Evolutionary conservation across 2,329 filamentous ascomycete genomes (phyloP), one percentile per base, ranked within the genome.

Genomic region (Fusarium pseudograminearum): DNA sequence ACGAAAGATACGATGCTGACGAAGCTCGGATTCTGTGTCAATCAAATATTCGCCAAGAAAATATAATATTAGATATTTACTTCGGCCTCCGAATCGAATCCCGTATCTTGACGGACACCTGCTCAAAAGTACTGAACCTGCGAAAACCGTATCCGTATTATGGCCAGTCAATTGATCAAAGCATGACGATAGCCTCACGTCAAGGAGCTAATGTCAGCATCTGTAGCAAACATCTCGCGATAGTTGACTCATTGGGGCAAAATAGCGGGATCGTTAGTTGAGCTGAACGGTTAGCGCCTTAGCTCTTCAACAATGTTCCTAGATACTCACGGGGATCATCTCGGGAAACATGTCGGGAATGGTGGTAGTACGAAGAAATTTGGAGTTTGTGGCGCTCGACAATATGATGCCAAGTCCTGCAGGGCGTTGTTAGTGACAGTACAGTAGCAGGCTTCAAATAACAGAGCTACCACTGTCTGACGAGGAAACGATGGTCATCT

Each of bases 331-430:
- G 64, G 44, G 64, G 18, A 54, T 20, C 20, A 12, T n/a, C 14
- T 50, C 66, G 66, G 66, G 61, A 47, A 57, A 20, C 42, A 6
- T 51, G 18, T 67, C 66, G 66, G 66, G 51, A 31, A 69, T 10
- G 22, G 16, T 5, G 18, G 46, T 52, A 28, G 28, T 20, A 46
- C 56, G 18, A 24, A n/a, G 14, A 12, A 26, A 14, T 12, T 11
- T 5, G 22, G n/a, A 5, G 15, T 7, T 15, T n/a, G 34, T 47
- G 40, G 47, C 26, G 47, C 11, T 44, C 5, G 60, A 42, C 22
- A 34, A 46, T 28, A 40, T n/a, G 9, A 46, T 65, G 40, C 30
- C 20, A 53, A 53, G 46, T 6, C 4, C 12, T 41, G 48, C 26
- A 12, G 30, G 36, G 6, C 3, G 40, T 22, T 14, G 12, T 36